Conservation (phyloP, 345 rosid species). For the Pelargonium nanum region DNA sequence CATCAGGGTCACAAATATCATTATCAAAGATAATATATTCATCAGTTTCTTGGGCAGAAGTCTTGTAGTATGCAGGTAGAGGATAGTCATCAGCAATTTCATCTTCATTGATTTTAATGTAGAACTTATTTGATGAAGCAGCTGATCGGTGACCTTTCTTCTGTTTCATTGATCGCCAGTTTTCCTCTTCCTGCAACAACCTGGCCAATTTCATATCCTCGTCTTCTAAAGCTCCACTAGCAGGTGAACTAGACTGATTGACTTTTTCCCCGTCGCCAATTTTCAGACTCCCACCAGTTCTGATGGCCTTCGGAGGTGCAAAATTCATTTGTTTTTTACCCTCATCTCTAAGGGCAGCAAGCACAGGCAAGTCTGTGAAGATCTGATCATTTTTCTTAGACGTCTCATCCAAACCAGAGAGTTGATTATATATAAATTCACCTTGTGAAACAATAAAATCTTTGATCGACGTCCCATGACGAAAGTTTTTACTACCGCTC, state of each 20-base stretch:
- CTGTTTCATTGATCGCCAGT: conserved; percentile 47
- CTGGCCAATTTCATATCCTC: conserved; percentile 51
- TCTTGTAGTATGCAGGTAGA: conserved; percentile 63
- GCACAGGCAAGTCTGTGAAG: conserved; percentile 40
- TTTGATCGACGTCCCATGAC: conserved; percentile 27
- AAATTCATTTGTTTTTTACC: conserved; percentile 19
- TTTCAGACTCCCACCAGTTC: conserved; percentile 25
- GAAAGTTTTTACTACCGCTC: conserved; percentile 38
- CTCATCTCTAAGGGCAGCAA: conserved; percentile 45
- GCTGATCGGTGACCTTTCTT: conserved; percentile 31
- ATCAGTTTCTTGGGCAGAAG: conserved; percentile 48
- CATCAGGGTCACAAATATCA: conserved; percentile 27
- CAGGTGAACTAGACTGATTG: conserved; percentile 14
- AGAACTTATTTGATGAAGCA: conserved; percentile 35
- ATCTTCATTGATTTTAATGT: conserved; percentile 74
- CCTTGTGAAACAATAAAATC: conserved; percentile 60
- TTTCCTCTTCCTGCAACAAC: conserved; percentile 64
- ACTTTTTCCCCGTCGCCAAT: conserved; percentile 24
- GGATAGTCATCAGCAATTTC: conserved; percentile 83
- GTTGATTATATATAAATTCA: conserved; percentile 57
- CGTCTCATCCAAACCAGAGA: conserved; percentile 52
- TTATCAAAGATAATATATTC: conserved; percentile 42
- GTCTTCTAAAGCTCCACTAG: conserved; percentile 40
- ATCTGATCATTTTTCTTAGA: conserved; percentile 28
- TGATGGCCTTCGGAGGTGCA: conserved; percentile 10